Evolutionary conservation across 495 filamentous ascomycete species (phyloP), one percentile per base, ranked within the genome.

Genomic region (Cercophora sp.): DNA sequence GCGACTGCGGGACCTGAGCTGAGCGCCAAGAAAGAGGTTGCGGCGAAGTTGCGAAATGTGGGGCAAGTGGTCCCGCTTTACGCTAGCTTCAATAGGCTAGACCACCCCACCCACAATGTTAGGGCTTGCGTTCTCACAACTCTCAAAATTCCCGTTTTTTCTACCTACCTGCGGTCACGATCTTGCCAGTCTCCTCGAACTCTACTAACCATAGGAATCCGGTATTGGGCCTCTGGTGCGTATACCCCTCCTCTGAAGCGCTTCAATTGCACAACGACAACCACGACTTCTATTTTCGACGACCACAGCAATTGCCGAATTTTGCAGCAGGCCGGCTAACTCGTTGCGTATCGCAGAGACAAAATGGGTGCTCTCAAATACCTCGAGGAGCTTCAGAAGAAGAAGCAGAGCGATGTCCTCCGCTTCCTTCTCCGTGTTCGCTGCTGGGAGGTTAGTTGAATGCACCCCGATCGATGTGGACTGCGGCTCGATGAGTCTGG

Each of bases 371-470:
- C 89, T 77, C 86, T 93, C 75, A 96, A 96, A 79, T 96, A 96
- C 80, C 88, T 97, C 77, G 93, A 97, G 82, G 93, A 98, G 83
- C 85, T 98, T 73, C 88, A 94, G 71, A 97, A 97, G 88, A 96
- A 96, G 88, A 98, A 98, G 88, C 93, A 98, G 83, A 94, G 88
- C 69, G 93, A 98, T 77, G 87, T 97, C 61, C 85, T 96, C 77
- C 92, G 91, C 80, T 98, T 98, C 84, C 84, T 98, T 77, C 88
- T 95, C 71, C 91, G 93, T 72, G 94, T 98, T 70, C 91, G 93
- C 79, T 97, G 94, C 89, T 98, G 93, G 93, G 93, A 98, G 88
- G 93, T 97, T 85, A 87, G 93, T 84, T 81, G 70, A 77, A 23
- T 20, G 29, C 51, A 22, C 54, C 71, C 68, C 63, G 54, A 47